Conservation (phyloP, 225 moss, liverwort and hornwort genomes). For the Pseudoscleropodium purum region DNA sequence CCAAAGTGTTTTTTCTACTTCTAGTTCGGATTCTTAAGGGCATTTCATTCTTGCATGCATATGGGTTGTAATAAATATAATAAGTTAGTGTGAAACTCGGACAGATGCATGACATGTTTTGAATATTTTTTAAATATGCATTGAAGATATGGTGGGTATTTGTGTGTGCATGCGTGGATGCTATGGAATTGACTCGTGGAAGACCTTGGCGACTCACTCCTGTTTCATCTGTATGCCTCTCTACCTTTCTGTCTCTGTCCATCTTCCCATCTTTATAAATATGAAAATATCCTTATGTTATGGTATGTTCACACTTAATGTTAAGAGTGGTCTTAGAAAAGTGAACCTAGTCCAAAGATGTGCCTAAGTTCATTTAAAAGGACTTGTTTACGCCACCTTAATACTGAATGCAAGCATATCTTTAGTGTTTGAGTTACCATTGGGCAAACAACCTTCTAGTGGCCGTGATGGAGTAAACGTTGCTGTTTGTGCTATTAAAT, state of each 20-base stretch:
- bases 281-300: not conserved
- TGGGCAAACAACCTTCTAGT: not conserved
- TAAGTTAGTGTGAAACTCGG: not conserved
- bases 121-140: not conserved
- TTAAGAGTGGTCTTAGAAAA: not conserved
- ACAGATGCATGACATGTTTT: not conserved
- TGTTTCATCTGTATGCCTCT: constrained; percentile 36
- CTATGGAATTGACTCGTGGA: constrained; percentile 1
- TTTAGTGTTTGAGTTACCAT: not conserved
- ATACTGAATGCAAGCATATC: not conserved
- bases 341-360: not conserved
- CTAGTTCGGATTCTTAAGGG: not conserved
- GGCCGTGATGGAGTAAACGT: not conserved
- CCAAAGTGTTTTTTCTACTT: not conserved
- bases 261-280: not conserved
- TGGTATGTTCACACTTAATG: not conserved
- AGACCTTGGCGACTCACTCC: constrained; percentile 56
- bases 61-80: not conserved
- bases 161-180: constrained; percentile 12
- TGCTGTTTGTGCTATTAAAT: not conserved
- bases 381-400: not conserved
- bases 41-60: not conserved
- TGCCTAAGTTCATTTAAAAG: not conserved
- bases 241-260: not conserved
- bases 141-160: not conserved